Conservation (phyloP, 306 rosid species). For the Cicer pinnatifidum region DNA sequence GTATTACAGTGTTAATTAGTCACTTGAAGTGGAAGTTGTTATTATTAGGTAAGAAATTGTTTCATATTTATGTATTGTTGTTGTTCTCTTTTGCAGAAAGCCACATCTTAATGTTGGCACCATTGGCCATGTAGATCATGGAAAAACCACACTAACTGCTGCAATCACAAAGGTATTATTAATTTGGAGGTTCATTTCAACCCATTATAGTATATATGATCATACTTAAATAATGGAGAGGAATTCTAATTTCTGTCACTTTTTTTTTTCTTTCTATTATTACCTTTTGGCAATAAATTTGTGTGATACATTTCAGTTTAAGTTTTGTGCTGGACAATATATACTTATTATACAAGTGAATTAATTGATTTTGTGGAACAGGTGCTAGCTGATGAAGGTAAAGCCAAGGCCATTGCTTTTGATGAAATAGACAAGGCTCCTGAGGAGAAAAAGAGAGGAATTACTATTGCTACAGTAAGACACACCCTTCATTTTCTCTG, state of each 20-base stretch:
- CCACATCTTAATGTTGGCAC: slow-evolving; percentile 97
- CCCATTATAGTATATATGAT: background rate
- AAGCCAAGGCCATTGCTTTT: slow-evolving; percentile 95
- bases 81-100: slow-evolving; percentile 58
- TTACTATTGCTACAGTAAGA: slow-evolving; percentile 85
- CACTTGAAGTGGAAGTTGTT: background rate
- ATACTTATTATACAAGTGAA: background rate
- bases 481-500: background rate
- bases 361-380: slow-evolving; percentile 40
- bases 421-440: slow-evolving; percentile 98
- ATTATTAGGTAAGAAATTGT: background rate
- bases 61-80: background rate
- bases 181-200: slow-evolving; percentile 39
- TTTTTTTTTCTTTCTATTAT: background rate
- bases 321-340: slow-evolving; percentile 1
- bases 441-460: slow-evolving; percentile 97
- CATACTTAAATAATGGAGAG: slow-evolving; percentile 1
- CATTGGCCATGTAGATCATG: slow-evolving; percentile 95
- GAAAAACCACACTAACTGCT: slow-evolving; percentile 94
- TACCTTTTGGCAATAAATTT: background rate
- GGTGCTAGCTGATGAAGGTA: slow-evolving; percentile 96
- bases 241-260: background rate
- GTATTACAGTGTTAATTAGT: too few species aligned
- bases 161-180: slow-evolving; percentile 80
- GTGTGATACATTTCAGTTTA: background rate